phyloP scores from a whole-genome alignment of 805 yeast genomes.

The Nakazawaea holstii region DNA sequence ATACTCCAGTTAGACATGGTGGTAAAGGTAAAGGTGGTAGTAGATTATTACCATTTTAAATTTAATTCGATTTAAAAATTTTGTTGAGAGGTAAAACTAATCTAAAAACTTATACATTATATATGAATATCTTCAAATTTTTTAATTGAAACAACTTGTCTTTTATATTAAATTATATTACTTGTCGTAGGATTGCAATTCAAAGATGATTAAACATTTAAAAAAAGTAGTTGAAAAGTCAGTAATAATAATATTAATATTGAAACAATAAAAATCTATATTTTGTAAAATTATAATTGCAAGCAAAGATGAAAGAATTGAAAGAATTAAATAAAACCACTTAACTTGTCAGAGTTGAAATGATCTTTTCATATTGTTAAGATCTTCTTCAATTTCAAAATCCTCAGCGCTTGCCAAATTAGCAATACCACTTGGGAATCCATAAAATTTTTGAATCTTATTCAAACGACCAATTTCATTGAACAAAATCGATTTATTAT shows the following conservation, averaged over 20 bases:
- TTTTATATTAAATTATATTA: too few species aligned
- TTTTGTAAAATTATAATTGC: too few species aligned
- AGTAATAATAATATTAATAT: too few species aligned
- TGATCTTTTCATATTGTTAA: slow-evolving; percentile 52
- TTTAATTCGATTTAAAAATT: background rate
- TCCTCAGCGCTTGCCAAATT: slow-evolving; percentile 55
- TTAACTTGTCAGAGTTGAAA: background rate
- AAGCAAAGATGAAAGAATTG: background rate
- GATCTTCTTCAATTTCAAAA: slow-evolving; percentile 72
- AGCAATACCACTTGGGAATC: slow-evolving; percentile 80
- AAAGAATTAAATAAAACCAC: background rate
- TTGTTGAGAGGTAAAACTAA: too few species aligned
- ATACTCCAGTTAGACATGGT: slow-evolving; percentile 99
- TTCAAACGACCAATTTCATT: slow-evolving; percentile 61
- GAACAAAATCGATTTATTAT: slow-evolving; percentile 46
- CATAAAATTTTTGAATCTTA: slow-evolving; percentile 61
- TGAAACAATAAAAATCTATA: too few species aligned
- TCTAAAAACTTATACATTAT: too few species aligned
- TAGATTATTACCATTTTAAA: slow-evolving; percentile 12
- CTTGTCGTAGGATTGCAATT: too few species aligned
- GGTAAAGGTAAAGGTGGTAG: slow-evolving; percentile 70
- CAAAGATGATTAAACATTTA: too few species aligned
- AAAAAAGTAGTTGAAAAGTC: too few species aligned
- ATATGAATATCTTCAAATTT: background rate
- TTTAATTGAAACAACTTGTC: too few species aligned